Percentiles rank a stretch among this genome's conserved stretches.
Conservation (phyloP, 2,329 filamentous ascomycete genomes). For the Fusarium nygamai region DNA sequence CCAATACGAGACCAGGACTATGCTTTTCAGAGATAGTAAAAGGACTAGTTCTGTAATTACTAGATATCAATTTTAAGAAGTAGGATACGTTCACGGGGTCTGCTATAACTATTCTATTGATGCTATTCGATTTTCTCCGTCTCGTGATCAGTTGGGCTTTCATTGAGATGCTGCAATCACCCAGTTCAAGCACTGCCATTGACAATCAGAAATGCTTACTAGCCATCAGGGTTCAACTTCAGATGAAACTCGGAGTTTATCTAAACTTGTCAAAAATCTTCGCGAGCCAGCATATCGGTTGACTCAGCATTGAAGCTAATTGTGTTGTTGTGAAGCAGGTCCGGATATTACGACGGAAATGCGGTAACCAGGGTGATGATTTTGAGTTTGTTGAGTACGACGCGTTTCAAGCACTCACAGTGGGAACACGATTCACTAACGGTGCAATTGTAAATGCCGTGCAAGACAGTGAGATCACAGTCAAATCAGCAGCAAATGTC, state of each 20-base stretch:
- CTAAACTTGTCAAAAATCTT: rapidly evolving
- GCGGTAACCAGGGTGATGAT: neutral
- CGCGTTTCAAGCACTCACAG: neutral
- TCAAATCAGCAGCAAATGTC: too few relatives aligned
- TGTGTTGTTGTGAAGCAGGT: too few relatives aligned
- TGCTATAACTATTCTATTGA: neutral
- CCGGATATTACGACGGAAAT: neutral
- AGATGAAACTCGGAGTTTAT: neutral
- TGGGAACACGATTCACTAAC: neutral
- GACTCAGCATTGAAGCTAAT: neutral
- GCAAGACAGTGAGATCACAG: neutral
- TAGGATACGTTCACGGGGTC: neutral
- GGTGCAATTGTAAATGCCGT: neutral
- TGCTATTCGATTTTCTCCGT: too few relatives aligned
- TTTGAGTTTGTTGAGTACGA: neutral
- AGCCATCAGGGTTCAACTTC: neutral
- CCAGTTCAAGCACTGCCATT: neutral
- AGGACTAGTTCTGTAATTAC: too few relatives aligned
- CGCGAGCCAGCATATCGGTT: rapidly evolving
- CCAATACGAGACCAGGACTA: rapidly evolving
- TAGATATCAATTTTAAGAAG: too few relatives aligned
- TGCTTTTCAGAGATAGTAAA: too few relatives aligned
- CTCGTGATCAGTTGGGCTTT: too few relatives aligned
- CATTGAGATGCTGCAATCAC: neutral
- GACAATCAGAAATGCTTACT: neutral